Percentiles rank a stretch among this genome's conserved stretches.
These are phyloP conservation scores for Taxawa tesnikishii DNA, from an alignment of 2,329 filamentous ascomycete species.

Conservation along the genomic window DNA sequence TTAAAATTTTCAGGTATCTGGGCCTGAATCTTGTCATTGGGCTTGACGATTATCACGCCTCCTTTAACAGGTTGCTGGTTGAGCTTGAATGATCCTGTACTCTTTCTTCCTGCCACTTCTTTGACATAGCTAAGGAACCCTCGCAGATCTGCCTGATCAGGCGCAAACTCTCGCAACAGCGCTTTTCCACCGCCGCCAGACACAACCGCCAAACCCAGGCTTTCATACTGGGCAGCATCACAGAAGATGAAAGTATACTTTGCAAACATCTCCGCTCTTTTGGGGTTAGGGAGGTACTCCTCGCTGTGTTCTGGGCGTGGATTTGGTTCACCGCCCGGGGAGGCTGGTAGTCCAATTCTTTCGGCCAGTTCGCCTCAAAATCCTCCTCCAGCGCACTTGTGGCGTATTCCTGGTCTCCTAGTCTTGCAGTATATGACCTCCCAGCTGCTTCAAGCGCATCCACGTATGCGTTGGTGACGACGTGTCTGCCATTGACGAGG, in stretches of 20 bases:
- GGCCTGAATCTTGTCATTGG: constrained; percentile 36
- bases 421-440: constrained; percentile 9
- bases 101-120: constrained; percentile 61
- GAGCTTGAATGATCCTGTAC: constrained; percentile 20
- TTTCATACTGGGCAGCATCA: constrained; percentile 61
- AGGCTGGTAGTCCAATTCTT: constrained; percentile 59
- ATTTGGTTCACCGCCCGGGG: constrained; percentile 64
- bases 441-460: constrained; percentile 56
- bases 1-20: constrained; percentile 14
- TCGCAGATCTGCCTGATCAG: constrained; percentile 45
- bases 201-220: constrained; percentile 60
- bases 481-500: constrained; percentile 64
- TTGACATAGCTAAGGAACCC: constrained; percentile 72
- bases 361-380: constrained; percentile 69
- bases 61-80: constrained; percentile 15
- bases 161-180: constrained; percentile 53
- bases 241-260: constrained; percentile 86
- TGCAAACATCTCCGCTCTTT: constrained; percentile 61
- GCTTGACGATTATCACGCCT: constrained; percentile 69
- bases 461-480: constrained; percentile 64
- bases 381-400: constrained; percentile 58
- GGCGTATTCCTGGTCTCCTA: constrained; percentile 1
- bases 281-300: constrained; percentile 59
- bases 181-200: constrained; percentile 75
- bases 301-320: constrained; percentile 40